phyloP scores from a whole-genome alignment of 2,329 filamentous ascomycete species.

The Colletotrichum sp. region DNA sequence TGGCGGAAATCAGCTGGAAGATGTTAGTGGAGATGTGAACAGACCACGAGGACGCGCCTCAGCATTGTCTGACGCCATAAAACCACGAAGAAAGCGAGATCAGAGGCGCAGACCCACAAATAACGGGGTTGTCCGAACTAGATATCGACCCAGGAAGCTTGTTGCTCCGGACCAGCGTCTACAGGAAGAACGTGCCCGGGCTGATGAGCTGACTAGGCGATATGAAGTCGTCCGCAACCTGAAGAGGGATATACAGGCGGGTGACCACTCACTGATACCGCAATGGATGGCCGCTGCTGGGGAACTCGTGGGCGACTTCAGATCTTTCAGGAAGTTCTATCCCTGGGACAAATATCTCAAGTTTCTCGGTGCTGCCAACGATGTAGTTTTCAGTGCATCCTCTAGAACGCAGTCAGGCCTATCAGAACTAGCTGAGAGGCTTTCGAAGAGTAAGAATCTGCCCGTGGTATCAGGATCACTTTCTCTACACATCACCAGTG shows the following conservation, averaged over 20 bases:
- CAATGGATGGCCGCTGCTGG: constrained; percentile 65
- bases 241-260: constrained; percentile 44
- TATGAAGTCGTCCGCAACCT: constrained; percentile 50
- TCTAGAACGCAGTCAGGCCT: constrained; percentile 27
- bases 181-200: constrained; percentile 49
- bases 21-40: neutral
- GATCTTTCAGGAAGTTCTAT: constrained; percentile 68
- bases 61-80: neutral
- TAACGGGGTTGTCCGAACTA: constrained; percentile 32
- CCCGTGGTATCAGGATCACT: neutral
- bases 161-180: constrained; percentile 48
- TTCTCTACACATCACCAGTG: neutral
- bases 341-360: constrained; percentile 70
- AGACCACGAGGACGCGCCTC: neutral
- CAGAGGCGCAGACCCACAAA: constrained; percentile 14
- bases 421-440: constrained; percentile 55
- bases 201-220: constrained; percentile 42
- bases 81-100: constrained; percentile 9
- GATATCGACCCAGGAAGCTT: constrained; percentile 52
- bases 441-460: constrained; percentile 56
- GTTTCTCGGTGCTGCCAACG: constrained; percentile 50
- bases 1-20: constrained; percentile 25
- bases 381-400: constrained; percentile 21
- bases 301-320: constrained; percentile 67
- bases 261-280: constrained; percentile 47